phyloP scores from a whole-genome alignment of 164 flowering plant species.

The Vitis rotundifolia region DNA sequence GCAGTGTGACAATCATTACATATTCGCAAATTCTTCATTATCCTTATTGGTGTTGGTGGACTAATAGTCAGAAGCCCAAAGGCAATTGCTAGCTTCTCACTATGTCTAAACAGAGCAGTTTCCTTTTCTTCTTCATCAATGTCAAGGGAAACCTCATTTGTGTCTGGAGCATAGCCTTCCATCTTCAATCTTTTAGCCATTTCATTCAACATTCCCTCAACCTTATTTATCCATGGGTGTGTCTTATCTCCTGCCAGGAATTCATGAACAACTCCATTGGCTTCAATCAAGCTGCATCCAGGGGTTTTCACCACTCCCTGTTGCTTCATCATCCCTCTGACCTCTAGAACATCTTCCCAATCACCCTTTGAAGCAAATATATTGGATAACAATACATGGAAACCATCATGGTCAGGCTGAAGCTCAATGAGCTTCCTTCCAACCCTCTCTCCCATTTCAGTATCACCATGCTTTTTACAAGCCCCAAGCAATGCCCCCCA shows the following conservation, averaged over 20 bases:
- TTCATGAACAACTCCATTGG: conserved; percentile 38
- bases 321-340: conserved; percentile 38
- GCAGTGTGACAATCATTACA: conserved; percentile 44
- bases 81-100: conserved; percentile 51
- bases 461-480: conserved; percentile 36
- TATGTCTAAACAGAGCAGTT: conserved; percentile 37
- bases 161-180: conserved; percentile 42
- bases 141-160: conserved; percentile 34
- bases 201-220: conserved; percentile 31
- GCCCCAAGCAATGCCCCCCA: conserved; percentile 59
- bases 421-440: conserved; percentile 44
- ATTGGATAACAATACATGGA: conserved; percentile 46
- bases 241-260: conserved; percentile 42
- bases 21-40: conserved; percentile 46
- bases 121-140: conserved; percentile 52
- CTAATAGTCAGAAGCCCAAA: conserved; percentile 34
- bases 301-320: conserved; percentile 42
- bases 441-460: conserved; percentile 38
- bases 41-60: conserved; percentile 40
- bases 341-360: conserved; percentile 38
- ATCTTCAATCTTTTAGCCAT: conserved; percentile 30
- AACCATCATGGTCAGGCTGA: conserved; percentile 49
- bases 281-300: conserved; percentile 46
- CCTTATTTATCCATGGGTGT: conserved; percentile 31
- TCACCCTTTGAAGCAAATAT: conserved; percentile 42